A percentile compares a stretch with the other conserved stretches of the same genome.
Evolutionary conservation across 805 yeast genomes (phyloP).

Genomic region (Blastobotrys chiropterorum): DNA sequence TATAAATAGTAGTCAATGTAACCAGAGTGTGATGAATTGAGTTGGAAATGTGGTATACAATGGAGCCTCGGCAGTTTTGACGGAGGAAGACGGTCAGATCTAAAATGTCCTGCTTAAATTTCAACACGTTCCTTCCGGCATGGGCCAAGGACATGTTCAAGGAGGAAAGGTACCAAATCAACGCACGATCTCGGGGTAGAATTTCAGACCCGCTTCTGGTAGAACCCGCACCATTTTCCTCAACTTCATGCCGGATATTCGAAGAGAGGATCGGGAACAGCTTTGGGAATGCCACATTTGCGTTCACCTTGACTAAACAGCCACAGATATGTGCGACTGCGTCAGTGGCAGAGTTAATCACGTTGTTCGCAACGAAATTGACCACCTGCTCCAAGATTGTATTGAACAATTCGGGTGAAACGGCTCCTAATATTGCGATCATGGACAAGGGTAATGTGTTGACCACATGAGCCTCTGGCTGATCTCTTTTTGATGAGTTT

Average conservation of each 20-base stretch:
- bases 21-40: constrained; percentile 62
- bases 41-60: constrained; percentile 54
- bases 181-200: constrained; percentile 68
- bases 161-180: constrained; percentile 65
- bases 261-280: constrained; percentile 42
- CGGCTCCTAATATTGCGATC: constrained; percentile 31
- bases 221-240: constrained; percentile 75
- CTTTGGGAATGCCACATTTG: constrained; percentile 40
- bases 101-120: constrained; percentile 39
- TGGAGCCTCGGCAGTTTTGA: constrained; percentile 53
- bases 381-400: constrained; percentile 25
- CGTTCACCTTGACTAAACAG: constrained; percentile 60
- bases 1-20: constrained; percentile 49
- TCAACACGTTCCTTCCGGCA: constrained; percentile 48
- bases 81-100: constrained; percentile 41
- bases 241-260: constrained; percentile 58
- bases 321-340: constrained; percentile 69
- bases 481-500: constrained; percentile 34
- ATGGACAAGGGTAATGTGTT: constrained; percentile 33
- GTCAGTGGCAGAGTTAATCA: constrained; percentile 52
- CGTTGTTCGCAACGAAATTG: constrained; percentile 54
- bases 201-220: constrained; percentile 58
- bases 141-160: constrained; percentile 66
- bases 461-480: constrained; percentile 44
- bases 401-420: constrained; percentile 27